Base-by-base conservation (phyloP, 352 stramenopile species). In the Pythium monospermum region DNA sequence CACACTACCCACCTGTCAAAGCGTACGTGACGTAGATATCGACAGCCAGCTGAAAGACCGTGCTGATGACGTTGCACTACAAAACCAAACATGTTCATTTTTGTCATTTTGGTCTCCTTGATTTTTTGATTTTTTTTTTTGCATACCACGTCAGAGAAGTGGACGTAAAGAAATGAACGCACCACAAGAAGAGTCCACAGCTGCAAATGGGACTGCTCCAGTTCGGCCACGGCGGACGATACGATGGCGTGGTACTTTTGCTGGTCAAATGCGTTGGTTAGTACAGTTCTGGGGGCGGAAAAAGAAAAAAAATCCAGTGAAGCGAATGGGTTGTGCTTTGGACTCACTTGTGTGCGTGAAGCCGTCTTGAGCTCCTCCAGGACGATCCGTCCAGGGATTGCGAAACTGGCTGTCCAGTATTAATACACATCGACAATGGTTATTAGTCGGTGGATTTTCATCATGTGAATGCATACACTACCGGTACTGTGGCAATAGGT, bases 131-230 rank as follows among this genome's bases (percentile, higher is more conserved):
- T n/a, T n/a, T n/a, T n/a, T n/a, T n/a, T n/a, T n/a, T n/a, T n/a
- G n/a, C n/a, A n/a, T n/a, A n/a, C n/a, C n/a, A n/a, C n/a, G n/a
- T n/a, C 18, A 10, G 19, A 19, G 13, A 15, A 33, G 32, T n/a
- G n/a, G n/a, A n/a, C n/a, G n/a, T n/a, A n/a, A n/a, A n/a, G n/a
- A n/a, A n/a, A n/a, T n/a, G n/a, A 11, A 61, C 72, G 44, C 72
- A 89, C 77, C 40, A 86, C 52, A 27, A 88, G 47, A 2, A 88
- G 73, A 12, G 74, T 55, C 73, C 76, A 89, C 2, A 89, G 69
- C 44, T 86, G 77, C 30, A 83, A 65, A 33, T 89, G 71, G 28
- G 75, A 83, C 46, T 86, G 73, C 52, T 86, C 71, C 25, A 89
- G 49, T 57, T 89, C 77, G 6, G 53, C 60, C 15, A 75, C 49